Conservation (phyloP, 208 protist genomes). For the Leishmania arabica region DNA sequence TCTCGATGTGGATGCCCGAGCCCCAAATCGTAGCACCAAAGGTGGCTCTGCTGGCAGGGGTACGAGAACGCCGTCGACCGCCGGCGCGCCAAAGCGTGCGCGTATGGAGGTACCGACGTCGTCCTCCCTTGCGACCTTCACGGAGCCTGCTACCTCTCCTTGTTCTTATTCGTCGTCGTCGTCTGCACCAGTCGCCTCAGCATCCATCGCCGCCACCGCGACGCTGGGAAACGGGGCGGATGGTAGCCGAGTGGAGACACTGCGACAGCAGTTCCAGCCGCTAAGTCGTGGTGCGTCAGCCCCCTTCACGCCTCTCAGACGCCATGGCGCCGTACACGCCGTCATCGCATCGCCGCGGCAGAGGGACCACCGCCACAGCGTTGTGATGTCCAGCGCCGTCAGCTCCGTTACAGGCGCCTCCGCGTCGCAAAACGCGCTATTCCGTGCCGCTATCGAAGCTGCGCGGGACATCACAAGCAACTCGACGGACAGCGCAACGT, state of each 20-base stretch:
- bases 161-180: background rate
- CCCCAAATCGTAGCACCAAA: background rate
- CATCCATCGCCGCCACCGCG: background rate
- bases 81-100: conserved; percentile 6
- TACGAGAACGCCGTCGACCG: background rate
- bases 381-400: conserved; percentile 7
- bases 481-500: background rate
- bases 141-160: background rate
- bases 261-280: conserved; percentile 40
- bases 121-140: background rate
- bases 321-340: conserved; percentile 21
- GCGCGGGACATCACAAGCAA: conserved; percentile 7
- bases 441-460: conserved; percentile 26
- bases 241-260: conserved; percentile 18
- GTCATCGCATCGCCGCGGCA: conserved; percentile 18
- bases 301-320: conserved; percentile 27
- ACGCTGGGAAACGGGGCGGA: conserved; percentile 2
- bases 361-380: conserved; percentile 16
- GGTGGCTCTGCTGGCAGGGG: background rate
- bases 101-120: background rate
- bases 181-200: background rate
- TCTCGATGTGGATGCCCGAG: background rate
- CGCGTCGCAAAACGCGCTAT: conserved; percentile 15
- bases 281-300: conserved; percentile 24
- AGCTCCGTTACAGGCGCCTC: background rate